Percentiles rank a stretch among this genome's conserved stretches.
These are phyloP conservation scores for Amanita phalloides DNA, from an alignment of 768 basidiomycete species.

Conservation along the genomic window DNA sequence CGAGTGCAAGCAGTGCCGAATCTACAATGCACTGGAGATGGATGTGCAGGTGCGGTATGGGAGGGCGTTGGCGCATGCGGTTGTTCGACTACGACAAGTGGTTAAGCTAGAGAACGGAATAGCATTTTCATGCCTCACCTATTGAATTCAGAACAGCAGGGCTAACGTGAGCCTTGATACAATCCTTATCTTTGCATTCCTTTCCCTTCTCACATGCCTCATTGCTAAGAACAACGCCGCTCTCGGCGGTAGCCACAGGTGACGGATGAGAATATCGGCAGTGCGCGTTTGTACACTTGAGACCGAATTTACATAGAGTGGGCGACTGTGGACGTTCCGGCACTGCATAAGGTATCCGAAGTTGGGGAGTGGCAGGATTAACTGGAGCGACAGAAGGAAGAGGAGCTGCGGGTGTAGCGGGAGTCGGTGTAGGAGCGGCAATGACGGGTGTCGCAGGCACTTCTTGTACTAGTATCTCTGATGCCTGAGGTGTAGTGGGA, in stretches of 20 bases:
- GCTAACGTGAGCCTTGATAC: constrained; percentile 84
- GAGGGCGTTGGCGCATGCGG: constrained; percentile 22
- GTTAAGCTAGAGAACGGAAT: constrained; percentile 5
- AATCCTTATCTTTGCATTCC: constrained; percentile 89
- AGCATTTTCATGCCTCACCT: constrained; percentile 27
- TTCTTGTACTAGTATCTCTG: constrained; percentile 2
- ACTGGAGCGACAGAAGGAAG: constrained; percentile 12
- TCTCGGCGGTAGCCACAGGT: constrained; percentile 92
- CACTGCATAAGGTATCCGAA: constrained; percentile 38
- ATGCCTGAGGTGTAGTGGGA: constrained; percentile 8
- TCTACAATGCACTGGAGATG: constrained; percentile 40
- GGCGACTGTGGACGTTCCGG: constrained; percentile 82
- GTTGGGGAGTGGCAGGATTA: constrained; percentile 17
- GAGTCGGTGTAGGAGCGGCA: constrained; percentile 13
- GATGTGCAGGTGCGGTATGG: constrained; percentile 18
- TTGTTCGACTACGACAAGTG: constrained; percentile 22
- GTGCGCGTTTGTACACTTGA: constrained; percentile 83
- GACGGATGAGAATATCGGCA: constrained; percentile 94
- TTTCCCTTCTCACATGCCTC: constrained; percentile 87
- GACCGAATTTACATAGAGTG: constrained; percentile 86
- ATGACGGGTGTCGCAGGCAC: constrained; percentile 9
- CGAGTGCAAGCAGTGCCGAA: constrained; percentile 67
- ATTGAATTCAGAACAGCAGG: constrained; percentile 67
- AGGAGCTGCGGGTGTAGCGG: constrained; percentile 15
- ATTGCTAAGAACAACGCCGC: constrained; percentile 88